These are phyloP conservation scores for Exutisphaerella laricina DNA, from an alignment of 2,329 filamentous ascomycete genomes.

Conservation along the genomic window DNA sequence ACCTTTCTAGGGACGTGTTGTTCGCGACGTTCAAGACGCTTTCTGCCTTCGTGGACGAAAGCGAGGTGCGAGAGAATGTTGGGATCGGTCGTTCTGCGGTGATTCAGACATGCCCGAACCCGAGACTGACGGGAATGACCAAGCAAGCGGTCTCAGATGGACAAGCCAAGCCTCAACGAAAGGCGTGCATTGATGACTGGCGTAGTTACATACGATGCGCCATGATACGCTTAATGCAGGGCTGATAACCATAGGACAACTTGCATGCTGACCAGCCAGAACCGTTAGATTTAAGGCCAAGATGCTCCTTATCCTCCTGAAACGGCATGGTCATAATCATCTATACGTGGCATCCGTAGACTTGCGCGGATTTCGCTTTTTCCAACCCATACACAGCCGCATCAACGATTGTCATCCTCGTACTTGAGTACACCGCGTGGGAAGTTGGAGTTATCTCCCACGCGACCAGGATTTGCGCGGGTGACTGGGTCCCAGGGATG, in stretches of 20 bases:
- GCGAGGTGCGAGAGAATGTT: not conserved
- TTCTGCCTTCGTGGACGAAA: not conserved
- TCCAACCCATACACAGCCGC: too few relatives aligned
- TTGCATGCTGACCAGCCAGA: not conserved
- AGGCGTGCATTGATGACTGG: constrained; percentile 1
- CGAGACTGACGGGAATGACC: constrained; percentile 14
- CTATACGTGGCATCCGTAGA: too few relatives aligned
- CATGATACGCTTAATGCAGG: not conserved
- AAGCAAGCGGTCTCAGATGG: constrained; percentile 9
- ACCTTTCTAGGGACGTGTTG: constrained; percentile 6
- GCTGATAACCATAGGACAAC: not conserved
- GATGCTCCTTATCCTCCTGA: too few relatives aligned
- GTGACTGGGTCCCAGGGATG: too few relatives aligned
- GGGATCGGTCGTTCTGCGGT: constrained; percentile 18
- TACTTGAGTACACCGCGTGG: not conserved
- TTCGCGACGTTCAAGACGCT: not conserved
- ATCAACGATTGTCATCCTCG: not conserved
- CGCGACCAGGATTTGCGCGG: too few relatives aligned
- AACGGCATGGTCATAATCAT: too few relatives aligned
- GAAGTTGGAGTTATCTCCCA: too few relatives aligned
- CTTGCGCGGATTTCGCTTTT: too few relatives aligned
- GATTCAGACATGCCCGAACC: not conserved
- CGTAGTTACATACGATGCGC: not conserved
- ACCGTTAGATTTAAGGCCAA: too few relatives aligned
- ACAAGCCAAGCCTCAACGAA: constrained; percentile 13